phyloP scores from a whole-genome alignment of 768 basidiomycete genomes.

The Tremella yokohamensis region DNA sequence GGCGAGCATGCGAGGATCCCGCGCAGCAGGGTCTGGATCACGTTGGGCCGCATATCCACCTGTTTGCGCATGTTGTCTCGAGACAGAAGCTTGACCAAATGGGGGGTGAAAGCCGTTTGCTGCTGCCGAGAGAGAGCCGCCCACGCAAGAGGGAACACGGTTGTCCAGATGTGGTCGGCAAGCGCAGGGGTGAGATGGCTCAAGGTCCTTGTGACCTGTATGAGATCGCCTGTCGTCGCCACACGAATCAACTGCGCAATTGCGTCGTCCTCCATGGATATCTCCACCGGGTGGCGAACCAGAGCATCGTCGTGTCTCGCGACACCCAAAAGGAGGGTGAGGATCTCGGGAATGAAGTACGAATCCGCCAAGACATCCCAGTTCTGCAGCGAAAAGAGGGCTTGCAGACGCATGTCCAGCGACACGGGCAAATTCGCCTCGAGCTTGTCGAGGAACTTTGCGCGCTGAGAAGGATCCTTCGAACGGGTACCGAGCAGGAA shows the following conservation, averaged over 20 bases:
- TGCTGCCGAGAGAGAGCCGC: constrained; percentile 76
- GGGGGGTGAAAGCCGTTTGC: constrained; percentile 80
- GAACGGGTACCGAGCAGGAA: constrained; percentile 89
- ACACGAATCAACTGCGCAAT: constrained; percentile 18
- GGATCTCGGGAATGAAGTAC: constrained; percentile 89
- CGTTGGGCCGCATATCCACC: constrained; percentile 81
- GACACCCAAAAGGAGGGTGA: constrained; percentile 83
- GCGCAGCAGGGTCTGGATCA: constrained; percentile 82
- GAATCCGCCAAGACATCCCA: constrained; percentile 91
- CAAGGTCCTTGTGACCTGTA: constrained; percentile 76
- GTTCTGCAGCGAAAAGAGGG: constrained; percentile 85
- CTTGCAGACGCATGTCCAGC: constrained; percentile 74
- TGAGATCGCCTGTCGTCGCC: constrained; percentile 54
- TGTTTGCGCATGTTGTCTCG: constrained; percentile 92
- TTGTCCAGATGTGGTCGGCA: constrained; percentile 80
- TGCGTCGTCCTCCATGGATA: constrained; percentile 25
- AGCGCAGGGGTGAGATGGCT: constrained; percentile 72
- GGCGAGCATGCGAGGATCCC: constrained; percentile 82
- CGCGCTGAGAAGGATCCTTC: constrained; percentile 70
- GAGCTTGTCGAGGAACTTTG: constrained; percentile 81
- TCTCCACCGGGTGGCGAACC: constrained; percentile 21
- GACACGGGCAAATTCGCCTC: constrained; percentile 83
- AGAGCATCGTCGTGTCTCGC: constrained; percentile 52
- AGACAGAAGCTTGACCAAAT: constrained; percentile 82
- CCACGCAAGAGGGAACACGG: constrained; percentile 83